Evolutionary conservation across 1,284 basidiomycete genomes (phyloP), one percentile per base, ranked within the genome.

Genomic region (Puccinia brachypodii): DNA sequence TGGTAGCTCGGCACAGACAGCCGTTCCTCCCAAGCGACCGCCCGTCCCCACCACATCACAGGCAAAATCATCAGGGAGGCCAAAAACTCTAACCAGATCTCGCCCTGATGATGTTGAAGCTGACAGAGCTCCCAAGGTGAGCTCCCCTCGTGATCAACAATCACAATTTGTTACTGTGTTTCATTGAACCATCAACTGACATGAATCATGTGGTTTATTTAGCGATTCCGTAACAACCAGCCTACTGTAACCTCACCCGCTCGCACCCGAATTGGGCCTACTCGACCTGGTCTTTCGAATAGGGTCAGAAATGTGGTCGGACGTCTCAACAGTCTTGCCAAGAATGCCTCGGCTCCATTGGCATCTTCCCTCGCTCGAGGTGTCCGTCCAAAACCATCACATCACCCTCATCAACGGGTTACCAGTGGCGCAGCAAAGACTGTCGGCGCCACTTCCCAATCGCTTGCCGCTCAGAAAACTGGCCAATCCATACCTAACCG

Each of bases 61-160:
- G 40, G n/a, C 25, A 64, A 64, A 56, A 38, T 31, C 40, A 9
- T 40, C 19, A 33, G 25, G 42, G 33, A 47, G 44, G 64, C 9
- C 47, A 50, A 78, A 78, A 28, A 25, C 60, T 50, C 76, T 50
- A 40, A 44, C 64, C n/a, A 60, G 76, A 28, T 50, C 62, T n/a
- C 42, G 66, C 8, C 42, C 76, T 33, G 44, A 42, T 19, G 76
- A 78, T 4, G 16, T 42, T 11, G 76, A 47, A 38, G 66, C 42
- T 50, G 76, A 78, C 7, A 68, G 76, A 47, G 62, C 76, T 69
- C 44, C 76, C 60, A 78, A 78, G 64, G 76, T 78, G 8, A 40
- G 47, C 53, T n/a, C 50, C 38, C 56, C 56, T 72, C 44, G 36
- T 14, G 33, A 72, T 72, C 16, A 50, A 31, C 33, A 13, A 36